A percentile compares a stretch with the other conserved stretches of the same genome.
These are phyloP conservation scores for Gossypium mustelinum DNA, from an alignment of 345 rosid species.

Conservation along the genomic window DNA sequence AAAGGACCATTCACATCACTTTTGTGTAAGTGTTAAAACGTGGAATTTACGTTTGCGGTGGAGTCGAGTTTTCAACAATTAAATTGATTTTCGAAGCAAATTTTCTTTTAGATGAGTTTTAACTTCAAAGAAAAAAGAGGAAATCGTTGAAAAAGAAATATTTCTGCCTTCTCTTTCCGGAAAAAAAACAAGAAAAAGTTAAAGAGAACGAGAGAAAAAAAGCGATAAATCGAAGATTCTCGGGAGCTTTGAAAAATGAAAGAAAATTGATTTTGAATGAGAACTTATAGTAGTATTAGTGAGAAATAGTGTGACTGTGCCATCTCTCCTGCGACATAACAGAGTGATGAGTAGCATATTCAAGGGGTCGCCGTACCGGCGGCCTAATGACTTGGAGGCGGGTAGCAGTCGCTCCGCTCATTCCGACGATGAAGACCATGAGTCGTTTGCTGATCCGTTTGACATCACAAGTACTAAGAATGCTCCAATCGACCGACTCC, in stretches of 20 bases:
- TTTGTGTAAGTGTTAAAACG: background rate
- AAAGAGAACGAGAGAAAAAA: background rate
- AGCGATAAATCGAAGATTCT: background rate
- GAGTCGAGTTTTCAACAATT: background rate
- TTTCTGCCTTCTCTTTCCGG: too few relatives aligned
- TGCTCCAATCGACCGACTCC: conserved; percentile 56
- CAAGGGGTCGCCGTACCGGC: conserved; percentile 37
- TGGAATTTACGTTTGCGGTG: background rate
- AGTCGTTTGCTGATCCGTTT: conserved; percentile 46
- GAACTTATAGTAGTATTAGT: background rate
- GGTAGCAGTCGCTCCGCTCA: conserved; percentile 28
- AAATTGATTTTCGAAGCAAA: too few relatives aligned
- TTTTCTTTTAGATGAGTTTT: background rate
- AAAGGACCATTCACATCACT: background rate
- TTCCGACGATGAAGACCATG: conserved; percentile 19
- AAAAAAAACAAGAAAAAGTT: background rate
- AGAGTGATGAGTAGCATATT: conserved; percentile 29
- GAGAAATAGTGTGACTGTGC: conserved; percentile 33
- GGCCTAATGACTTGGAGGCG: conserved; percentile 47
- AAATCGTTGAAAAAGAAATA: background rate
- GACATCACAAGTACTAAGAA: conserved; percentile 67
- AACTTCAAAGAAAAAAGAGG: background rate
- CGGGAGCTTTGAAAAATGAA: background rate
- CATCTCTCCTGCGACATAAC: conserved; percentile 58
- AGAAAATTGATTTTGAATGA: background rate